These are phyloP conservation scores for Xylaria venustula DNA, from an alignment of 495 filamentous ascomycete species.

Conservation along the genomic window DNA sequence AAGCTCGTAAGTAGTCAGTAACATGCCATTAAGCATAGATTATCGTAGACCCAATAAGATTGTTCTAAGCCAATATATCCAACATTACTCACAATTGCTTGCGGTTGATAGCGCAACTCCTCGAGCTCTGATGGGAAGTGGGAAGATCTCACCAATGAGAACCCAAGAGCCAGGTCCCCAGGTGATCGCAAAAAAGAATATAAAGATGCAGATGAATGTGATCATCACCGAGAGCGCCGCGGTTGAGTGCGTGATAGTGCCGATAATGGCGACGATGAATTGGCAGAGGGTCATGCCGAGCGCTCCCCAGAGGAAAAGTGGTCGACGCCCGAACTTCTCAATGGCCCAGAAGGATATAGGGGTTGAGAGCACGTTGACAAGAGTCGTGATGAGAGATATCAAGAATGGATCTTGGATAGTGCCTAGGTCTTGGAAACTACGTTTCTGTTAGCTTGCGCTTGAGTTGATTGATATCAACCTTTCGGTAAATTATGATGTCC, in stretches of 20 bases:
- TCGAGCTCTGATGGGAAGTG: constrained; percentile 76
- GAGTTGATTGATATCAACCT: not conserved
- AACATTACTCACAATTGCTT: constrained; percentile 82
- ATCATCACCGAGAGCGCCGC: constrained; percentile 63
- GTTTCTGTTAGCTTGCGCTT: not conserved
- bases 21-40: not conserved
- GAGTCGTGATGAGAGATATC: constrained; percentile 75
- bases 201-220: constrained; percentile 79
- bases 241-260: constrained; percentile 56
- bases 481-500: not conserved
- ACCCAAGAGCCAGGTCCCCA: constrained; percentile 85
- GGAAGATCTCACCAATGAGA: constrained; percentile 85
- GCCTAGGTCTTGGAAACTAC: constrained; percentile 62
- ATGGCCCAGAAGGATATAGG: constrained; percentile 80
- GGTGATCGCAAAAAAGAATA: constrained; percentile 77
- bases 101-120: constrained; percentile 79
- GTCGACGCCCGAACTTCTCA: constrained; percentile 77
- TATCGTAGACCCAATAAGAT: too few relatives aligned
- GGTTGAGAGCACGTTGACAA: constrained; percentile 83
- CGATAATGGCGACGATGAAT: constrained; percentile 80
- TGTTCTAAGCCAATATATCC: not conserved
- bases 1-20: not conserved
- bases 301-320: constrained; percentile 77
- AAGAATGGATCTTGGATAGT: constrained; percentile 75
- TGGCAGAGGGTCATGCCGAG: constrained; percentile 80